Percentiles rank a stretch among this genome's conserved stretches.
These are phyloP conservation scores for Mycena albidolilacea DNA, from an alignment of 768 basidiomycete species.

Conservation along the genomic window DNA sequence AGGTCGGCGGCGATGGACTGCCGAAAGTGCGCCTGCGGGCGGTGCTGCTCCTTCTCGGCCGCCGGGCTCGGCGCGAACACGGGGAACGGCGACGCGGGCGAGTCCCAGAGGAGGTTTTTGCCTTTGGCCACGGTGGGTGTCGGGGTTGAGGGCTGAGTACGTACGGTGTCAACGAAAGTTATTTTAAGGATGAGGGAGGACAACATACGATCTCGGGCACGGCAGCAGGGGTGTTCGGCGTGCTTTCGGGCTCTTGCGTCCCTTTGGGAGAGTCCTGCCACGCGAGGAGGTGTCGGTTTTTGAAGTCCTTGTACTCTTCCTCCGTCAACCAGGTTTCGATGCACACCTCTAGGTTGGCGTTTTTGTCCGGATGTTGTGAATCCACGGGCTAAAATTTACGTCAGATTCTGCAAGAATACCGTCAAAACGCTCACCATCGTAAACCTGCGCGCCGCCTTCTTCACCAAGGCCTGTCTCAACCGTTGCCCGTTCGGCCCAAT, in stretches of 20 bases:
- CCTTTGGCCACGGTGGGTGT: conserved; percentile 51
- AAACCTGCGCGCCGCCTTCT: conserved; percentile 78
- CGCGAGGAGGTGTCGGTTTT: conserved; percentile 70
- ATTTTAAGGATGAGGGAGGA: background rate
- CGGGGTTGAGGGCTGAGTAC: conserved; percentile 31
- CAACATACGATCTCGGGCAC: conserved; percentile 35
- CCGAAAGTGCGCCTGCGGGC: conserved; percentile 50
- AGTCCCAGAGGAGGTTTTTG: conserved; percentile 81
- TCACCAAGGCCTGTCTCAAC: conserved; percentile 79
- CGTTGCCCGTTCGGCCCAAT: conserved; percentile 79
- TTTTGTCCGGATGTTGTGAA: conserved; percentile 82
- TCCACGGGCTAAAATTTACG: conserved; percentile 71
- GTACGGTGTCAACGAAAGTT: conserved; percentile 16
- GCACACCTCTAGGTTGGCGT: conserved; percentile 77
- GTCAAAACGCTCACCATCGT: conserved; percentile 70
- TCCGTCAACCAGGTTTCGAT: conserved; percentile 88
- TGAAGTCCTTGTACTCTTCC: conserved; percentile 77
- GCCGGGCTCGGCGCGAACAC: conserved; percentile 43
- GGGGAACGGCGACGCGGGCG: conserved; percentile 58
- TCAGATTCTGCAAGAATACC: conserved; percentile 21
- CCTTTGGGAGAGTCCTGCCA: conserved; percentile 76
- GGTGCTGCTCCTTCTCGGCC: conserved; percentile 45
- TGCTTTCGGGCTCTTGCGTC: conserved; percentile 58
- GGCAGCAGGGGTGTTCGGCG: conserved; percentile 55
- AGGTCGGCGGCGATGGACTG: conserved; percentile 63